Evolutionary conservation across 208 protist genomes (phyloP).

Genomic region (Trypanosoma lewisi): DNA sequence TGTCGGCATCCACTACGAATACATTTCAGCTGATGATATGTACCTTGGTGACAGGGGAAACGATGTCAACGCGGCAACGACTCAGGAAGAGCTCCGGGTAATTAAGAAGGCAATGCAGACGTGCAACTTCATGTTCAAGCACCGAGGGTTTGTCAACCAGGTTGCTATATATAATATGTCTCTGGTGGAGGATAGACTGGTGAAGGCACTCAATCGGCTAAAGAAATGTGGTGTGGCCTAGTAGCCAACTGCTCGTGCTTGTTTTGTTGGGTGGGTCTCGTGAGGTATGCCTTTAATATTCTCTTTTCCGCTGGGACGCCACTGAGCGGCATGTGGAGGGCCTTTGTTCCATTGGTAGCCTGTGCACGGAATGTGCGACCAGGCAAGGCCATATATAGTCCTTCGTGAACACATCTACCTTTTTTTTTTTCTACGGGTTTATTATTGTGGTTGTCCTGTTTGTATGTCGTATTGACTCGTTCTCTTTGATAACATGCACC

Average conservation of each 20-base stretch:
- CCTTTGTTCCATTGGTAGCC: no score
- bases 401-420: no score
- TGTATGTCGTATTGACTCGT: no score
- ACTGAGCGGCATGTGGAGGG: no score
- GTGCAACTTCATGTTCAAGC: slow-evolving; percentile 1
- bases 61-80: background rate
- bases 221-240: slow-evolving; percentile 4
- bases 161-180: slow-evolving; percentile 6
- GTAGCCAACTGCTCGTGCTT: background rate
- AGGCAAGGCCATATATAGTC: no score
- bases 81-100: background rate
- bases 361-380: no score
- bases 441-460: no score
- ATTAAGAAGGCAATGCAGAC: background rate
- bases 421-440: no score
- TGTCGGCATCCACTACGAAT: slow-evolving; percentile 26
- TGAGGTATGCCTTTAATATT: no score
- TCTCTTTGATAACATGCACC: no score
- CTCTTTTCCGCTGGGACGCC: no score
- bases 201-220: background rate
- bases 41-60: slow-evolving; percentile 1
- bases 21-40: slow-evolving; percentile 28
- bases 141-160: slow-evolving; percentile 1
- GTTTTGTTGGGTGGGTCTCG: background rate
- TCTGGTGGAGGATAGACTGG: background rate